These are phyloP conservation scores for Plantago lanceolata DNA, from an alignment of 305 asterid species.

Conservation along the genomic window DNA sequence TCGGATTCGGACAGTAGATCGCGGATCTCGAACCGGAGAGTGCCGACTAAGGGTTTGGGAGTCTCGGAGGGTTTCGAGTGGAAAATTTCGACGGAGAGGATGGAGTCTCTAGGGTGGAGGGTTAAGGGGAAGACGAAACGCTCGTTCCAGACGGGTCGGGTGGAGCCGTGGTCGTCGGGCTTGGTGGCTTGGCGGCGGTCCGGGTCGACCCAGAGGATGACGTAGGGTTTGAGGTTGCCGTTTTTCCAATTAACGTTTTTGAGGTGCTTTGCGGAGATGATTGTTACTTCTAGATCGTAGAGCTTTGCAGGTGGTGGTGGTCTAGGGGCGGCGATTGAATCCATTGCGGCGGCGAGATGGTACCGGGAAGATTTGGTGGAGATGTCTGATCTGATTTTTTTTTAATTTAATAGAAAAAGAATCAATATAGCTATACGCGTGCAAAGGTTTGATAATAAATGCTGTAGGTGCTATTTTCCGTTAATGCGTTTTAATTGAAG, in stretches of 20 bases:
- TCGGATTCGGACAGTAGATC: constrained; percentile 40
- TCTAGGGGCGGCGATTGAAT: constrained; percentile 29
- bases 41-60: constrained; percentile 67
- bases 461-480: too few relatives aligned
- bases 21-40: constrained; percentile 52
- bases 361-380: too few relatives aligned
- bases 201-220: constrained; percentile 75
- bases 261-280: constrained; percentile 79
- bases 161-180: constrained; percentile 68
- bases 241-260: constrained; percentile 86
- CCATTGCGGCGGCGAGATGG: constrained; percentile 1
- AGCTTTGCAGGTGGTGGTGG: constrained; percentile 44
- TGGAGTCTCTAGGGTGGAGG: constrained; percentile 47
- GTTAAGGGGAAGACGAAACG: constrained; percentile 60
- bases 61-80: constrained; percentile 81
- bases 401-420: too few relatives aligned
- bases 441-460: too few relatives aligned
- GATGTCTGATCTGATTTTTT: too few relatives aligned
- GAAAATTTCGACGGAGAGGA: constrained; percentile 64
- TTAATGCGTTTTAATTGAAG: too few relatives aligned
- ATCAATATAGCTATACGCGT: too few relatives aligned
- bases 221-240: constrained; percentile 81
- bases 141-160: constrained; percentile 85
- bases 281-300: constrained; percentile 57
- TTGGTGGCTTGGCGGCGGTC: constrained; percentile 81